A percentile compares a stretch with the other conserved stretches of the same genome.
Evolutionary conservation across 1,284 basidiomycete genomes (phyloP).

Genomic region (Inonotus obliquus): DNA sequence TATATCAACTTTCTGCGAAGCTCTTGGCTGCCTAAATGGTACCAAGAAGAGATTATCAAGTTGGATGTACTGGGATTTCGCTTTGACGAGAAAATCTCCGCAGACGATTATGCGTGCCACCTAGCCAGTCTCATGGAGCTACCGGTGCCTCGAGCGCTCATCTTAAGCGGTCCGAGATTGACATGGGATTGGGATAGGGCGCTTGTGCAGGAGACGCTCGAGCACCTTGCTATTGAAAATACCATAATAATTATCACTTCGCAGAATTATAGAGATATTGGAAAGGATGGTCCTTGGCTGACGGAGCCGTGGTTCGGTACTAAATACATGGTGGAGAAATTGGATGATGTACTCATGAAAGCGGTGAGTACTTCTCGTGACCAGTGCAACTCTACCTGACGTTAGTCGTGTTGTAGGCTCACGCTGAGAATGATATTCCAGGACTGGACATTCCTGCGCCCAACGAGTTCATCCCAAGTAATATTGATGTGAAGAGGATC

Average conservation of each 20-base stretch:
- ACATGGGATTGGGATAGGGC: constrained; percentile 74
- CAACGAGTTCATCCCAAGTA: constrained; percentile 88
- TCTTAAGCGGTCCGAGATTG: constrained; percentile 73
- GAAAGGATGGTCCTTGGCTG: constrained; percentile 49
- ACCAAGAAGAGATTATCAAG: constrained; percentile 76
- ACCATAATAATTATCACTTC: constrained; percentile 78
- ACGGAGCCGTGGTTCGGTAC: constrained; percentile 86
- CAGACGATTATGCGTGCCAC: constrained; percentile 78
- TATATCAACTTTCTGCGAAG: constrained; percentile 82
- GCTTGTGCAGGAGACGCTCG: constrained; percentile 62
- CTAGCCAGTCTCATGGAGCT: constrained; percentile 75
- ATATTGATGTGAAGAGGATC: constrained; percentile 75
- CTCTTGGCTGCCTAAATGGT: constrained; percentile 64
- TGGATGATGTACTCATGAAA: constrained; percentile 59
- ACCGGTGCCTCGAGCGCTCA: constrained; percentile 76
- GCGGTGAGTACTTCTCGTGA: constrained; percentile 42
- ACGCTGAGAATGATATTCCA: constrained; percentile 53
- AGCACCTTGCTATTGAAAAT: constrained; percentile 54
- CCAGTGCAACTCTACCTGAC: constrained; percentile 4
- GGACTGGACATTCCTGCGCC: constrained; percentile 76
- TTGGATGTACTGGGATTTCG: constrained; percentile 80
- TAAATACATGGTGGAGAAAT: constrained; percentile 66
- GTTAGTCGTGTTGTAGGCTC: constrained; percentile 41
- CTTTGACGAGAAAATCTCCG: constrained; percentile 82
- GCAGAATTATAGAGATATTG: constrained; percentile 56